Conservation (phyloP, 306 rosid genomes). For the Senna siamea region DNA sequence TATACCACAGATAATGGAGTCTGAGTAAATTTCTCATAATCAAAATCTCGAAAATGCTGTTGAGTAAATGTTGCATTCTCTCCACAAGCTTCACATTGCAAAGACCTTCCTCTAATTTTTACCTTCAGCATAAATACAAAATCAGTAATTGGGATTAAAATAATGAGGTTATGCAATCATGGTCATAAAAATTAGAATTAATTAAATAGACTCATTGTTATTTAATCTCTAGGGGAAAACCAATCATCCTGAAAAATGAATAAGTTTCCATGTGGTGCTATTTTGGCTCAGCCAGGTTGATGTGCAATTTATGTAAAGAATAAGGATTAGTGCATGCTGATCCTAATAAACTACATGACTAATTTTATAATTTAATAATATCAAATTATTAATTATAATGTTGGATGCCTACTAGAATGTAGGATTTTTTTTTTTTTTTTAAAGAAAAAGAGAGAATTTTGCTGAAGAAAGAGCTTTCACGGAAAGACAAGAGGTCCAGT, state of each 20-base stretch:
- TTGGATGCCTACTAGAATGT: too few relatives aligned
- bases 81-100: constrained; percentile 76
- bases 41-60: constrained; percentile 71
- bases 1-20: constrained; percentile 76
- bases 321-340: too few relatives aligned
- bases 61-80: constrained; percentile 62
- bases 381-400: too few relatives aligned
- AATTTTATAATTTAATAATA: too few relatives aligned
- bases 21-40: constrained; percentile 88
- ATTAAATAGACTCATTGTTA: not conserved
- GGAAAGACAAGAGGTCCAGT: too few relatives aligned
- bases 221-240: not conserved
- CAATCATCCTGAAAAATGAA: constrained; percentile 1
- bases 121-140: constrained; percentile 58
- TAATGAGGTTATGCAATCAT: not conserved
- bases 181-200: not conserved
- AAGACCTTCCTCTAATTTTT: constrained; percentile 89
- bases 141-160: constrained; percentile 12
- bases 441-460: too few relatives aligned
- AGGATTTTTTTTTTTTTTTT: too few relatives aligned
- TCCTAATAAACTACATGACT: too few relatives aligned
- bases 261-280: not conserved
- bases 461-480: too few relatives aligned
- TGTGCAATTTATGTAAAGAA: not conserved
- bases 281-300: not conserved